Conservation (phyloP, 306 rosid species). For the Prunus persica region Prunus_persica_NCBIv2 NC_034016.1:2542501-2543000, state of each 20-base stretch:
- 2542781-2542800: slow-evolving; percentile 77
- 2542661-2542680: slow-evolving; percentile 57
- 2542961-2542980: slow-evolving; percentile 78
- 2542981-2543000: slow-evolving; percentile 61
- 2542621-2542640: slow-evolving; percentile 80
- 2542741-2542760: slow-evolving; percentile 69
- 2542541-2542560: slow-evolving; percentile 54
- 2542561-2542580: slow-evolving; percentile 46
- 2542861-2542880: slow-evolving; percentile 81
- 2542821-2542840: slow-evolving; percentile 83
- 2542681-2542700: slow-evolving; percentile 74
- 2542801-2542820: slow-evolving; percentile 66
- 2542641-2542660: slow-evolving; percentile 73
- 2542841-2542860: slow-evolving; percentile 76
- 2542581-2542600: slow-evolving; percentile 78
- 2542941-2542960: slow-evolving; percentile 63
- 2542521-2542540: slow-evolving; percentile 43
- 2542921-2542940: slow-evolving; percentile 62
- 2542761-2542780: slow-evolving; percentile 63
- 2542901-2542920: slow-evolving; percentile 42
- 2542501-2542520: slow-evolving; percentile 26
- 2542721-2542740: slow-evolving; percentile 75
- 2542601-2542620: slow-evolving; percentile 91
- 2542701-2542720: slow-evolving; percentile 76
- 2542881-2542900: slow-evolving; percentile 57